Evolutionary conservation across 1,139 yeast genomes (phyloP).

Genomic region (Casaregolazyma suthepensis): DNA sequence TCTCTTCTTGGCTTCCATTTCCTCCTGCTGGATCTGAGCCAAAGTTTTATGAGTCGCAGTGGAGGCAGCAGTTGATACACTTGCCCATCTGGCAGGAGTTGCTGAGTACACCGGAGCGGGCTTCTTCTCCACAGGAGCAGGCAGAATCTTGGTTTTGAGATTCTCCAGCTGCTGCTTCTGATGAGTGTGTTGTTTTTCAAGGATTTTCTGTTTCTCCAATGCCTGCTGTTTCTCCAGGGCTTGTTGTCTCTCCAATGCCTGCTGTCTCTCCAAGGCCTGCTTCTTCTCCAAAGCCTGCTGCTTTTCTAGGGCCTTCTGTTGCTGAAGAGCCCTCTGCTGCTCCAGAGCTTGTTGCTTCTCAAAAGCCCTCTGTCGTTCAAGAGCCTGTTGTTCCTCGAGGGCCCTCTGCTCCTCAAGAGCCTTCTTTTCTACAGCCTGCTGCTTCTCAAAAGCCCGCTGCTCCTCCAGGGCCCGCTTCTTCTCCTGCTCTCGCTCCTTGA

Average conservation of each 20-base stretch:
- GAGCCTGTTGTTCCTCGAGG: background rate
- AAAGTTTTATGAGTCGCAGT: slow-evolving; percentile 37
- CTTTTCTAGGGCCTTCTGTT: background rate
- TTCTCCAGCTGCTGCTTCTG: background rate
- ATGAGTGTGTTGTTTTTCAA: background rate
- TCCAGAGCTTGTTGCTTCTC: background rate
- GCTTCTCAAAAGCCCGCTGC: slow-evolving; percentile 21
- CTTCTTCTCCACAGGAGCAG: background rate
- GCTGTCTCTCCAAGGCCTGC: background rate
- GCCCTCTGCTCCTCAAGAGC: background rate
- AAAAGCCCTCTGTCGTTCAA: background rate
- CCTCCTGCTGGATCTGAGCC: slow-evolving; percentile 47
- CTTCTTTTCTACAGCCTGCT: background rate
- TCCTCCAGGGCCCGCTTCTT: slow-evolving; percentile 19
- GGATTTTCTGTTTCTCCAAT: background rate
- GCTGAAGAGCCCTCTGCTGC: background rate
- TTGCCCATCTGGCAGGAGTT: slow-evolving; percentile 49
- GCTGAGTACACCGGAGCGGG: background rate
- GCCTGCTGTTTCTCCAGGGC: background rate
- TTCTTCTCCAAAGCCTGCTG: background rate
- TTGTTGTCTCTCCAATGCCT: background rate
- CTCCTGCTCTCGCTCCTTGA: slow-evolving; percentile 31
- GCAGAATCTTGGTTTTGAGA: background rate
- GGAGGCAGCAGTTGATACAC: slow-evolving; percentile 20
- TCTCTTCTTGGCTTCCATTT: slow-evolving; percentile 29